Evolutionary conservation across 2,329 filamentous ascomycete genomes (phyloP), one percentile per base, ranked within the genome.

Genomic region (Fusarium circinatum): DNA sequence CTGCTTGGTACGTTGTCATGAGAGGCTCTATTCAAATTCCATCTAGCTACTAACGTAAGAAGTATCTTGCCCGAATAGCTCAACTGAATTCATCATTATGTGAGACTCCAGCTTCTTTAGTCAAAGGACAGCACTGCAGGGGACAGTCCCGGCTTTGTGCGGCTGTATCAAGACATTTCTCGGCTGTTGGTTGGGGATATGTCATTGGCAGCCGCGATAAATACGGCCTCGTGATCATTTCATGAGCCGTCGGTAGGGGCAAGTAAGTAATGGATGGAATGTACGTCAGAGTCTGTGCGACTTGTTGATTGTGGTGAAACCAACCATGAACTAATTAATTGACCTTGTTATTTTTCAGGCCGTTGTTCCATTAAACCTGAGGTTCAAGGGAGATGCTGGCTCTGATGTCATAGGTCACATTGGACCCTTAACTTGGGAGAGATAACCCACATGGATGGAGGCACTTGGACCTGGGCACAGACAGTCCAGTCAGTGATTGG

Each of bases 381-480:
- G 18, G 34, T 59, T 41, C 52, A 63, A 48, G 60, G 18, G 38
- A 63, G n/a, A 63, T 48, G 54, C 34, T 42, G 20, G 54, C 36
- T 60, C 34, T 63, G 42, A 63, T 63, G 61, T 63, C 61, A 60
- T 63, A 48, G 42, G 52, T 44, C 41, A 39, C 34, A 24, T 60
- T 49, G 42, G 54, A 49, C 61, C 61, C 54, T 60, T 59, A 59
- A n/a, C 17, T 28, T 47, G 30, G 32, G 26, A 32, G 36, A n/a
- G 42, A 30, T 48, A 30, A 63, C 42, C 30, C 28, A 41, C 54
- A 47, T 48, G 61, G 42, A 60, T 59, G 5, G 14, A 26, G 36
- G 26, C 61, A 63, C 61, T 63, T 63, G 54, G 60, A 49, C 61
- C 36, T 24, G 42, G 60, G 54, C 61, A 63, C 61, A 61, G 61